Evolutionary conservation across 768 basidiomycete genomes (phyloP), one percentile per base, ranked within the genome.

Genomic region (Fomitopsis serialis): DNA sequence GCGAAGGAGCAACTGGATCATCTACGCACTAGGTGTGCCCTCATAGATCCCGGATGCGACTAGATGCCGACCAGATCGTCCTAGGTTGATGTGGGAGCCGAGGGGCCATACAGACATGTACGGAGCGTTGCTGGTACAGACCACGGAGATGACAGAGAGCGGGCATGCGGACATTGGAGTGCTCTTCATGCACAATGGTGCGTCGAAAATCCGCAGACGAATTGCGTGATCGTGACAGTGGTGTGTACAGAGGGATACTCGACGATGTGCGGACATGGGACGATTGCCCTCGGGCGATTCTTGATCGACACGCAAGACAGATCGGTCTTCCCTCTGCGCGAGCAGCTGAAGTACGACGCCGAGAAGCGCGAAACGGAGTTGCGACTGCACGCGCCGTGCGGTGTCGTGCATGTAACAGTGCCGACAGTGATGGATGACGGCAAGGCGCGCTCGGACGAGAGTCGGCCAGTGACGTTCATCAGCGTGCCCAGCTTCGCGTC

Each of bases 221-320:
- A 19, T 27, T 42, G 29, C 43, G 27, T 40, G 22, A 23, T 12
- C n/a, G n/a, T 23, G 13, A 9, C 6, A 24, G 11, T 32, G 29
- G 29, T 32, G 5, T 11, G 11, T 11, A 32, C 47, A 72, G 72
- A 72, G 61, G 72, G 72, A 0, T 74, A 71, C 56, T 73, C 72
- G 12, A 73, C 72, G 9, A 74, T 74, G 72, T 74, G 72, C 45
- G 72, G 72, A 0, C 72, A 74, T 49, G 72, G 72, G 8, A 72
- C 72, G 4, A 68, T 74, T 34, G 72, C 72, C 19, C 68, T 74
- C 0, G 72, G 72, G 3, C 68, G 72, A 10, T 71, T 74, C 51
- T 60, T 74, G 4, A 59, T 74, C 29, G 72, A 74, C 52, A 73
- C 71, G 9, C 61, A 66, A n/a, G 68, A 70, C 52, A 45, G 55